Evolutionary conservation across 352 stramenopile species (phyloP).

Genomic region (Globisporangium parvum): DNA sequence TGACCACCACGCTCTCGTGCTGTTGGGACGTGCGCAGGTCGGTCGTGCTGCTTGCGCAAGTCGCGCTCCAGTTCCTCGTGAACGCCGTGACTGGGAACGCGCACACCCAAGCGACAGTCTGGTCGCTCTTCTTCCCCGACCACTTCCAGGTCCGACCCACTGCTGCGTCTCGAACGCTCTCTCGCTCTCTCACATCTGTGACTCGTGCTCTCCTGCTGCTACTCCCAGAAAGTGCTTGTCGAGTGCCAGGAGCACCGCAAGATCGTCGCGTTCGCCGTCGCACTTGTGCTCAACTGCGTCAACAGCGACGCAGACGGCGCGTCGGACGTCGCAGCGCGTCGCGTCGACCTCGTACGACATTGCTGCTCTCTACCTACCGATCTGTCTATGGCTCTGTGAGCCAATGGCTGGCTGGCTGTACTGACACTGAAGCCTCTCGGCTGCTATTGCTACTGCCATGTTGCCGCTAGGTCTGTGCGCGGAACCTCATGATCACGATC

Average conservation of each 20-base stretch:
- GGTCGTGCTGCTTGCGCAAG: conserved; percentile 49
- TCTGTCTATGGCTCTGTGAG: not conserved
- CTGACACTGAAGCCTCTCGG: not conserved
- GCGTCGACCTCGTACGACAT: conserved; percentile 42
- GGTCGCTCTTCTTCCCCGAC: conserved; percentile 63
- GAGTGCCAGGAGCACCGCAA: conserved; percentile 79
- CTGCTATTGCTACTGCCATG: not conserved
- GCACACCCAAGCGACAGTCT: conserved; percentile 41
- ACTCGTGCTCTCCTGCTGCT: not conserved
- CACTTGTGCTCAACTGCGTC: conserved; percentile 65
- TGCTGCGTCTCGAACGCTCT: not conserved
- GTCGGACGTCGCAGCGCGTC: conserved; percentile 20
- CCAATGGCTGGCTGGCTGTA: not conserved
- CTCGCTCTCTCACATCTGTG: not conserved
- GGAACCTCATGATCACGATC: conserved; percentile 67
- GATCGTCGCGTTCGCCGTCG: conserved; percentile 57
- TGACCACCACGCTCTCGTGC: not conserved
- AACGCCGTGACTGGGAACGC: conserved; percentile 49
- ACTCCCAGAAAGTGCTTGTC: conserved; percentile 66
- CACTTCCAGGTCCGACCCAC: conserved; percentile 44
- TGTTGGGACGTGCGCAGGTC: conserved; percentile 2
- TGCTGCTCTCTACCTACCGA: not conserved
- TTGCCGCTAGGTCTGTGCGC: conserved; percentile 38
- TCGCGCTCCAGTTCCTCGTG: conserved; percentile 70
- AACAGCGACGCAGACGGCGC: conserved; percentile 25